A percentile compares a stretch with the other conserved stretches of the same genome.
phyloP scores from a whole-genome alignment of 2,329 filamentous ascomycete genomes.

The Mariannaea sp. region DNA sequence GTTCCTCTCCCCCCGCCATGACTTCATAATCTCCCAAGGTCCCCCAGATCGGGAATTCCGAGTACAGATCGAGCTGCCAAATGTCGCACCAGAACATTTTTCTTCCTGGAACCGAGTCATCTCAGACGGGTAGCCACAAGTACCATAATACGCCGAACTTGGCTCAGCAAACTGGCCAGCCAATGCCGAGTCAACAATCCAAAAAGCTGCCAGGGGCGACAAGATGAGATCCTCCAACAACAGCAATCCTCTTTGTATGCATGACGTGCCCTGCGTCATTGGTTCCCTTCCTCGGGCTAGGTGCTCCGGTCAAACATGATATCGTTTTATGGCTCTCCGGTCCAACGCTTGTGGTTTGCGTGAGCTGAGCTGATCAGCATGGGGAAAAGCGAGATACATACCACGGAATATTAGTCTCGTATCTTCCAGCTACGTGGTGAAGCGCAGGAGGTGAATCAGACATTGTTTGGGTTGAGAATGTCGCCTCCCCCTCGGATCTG shows the following conservation, averaged over 20 bases:
- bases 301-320: conserved; percentile 27
- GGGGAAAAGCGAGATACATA: neutral
- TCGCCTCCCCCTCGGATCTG: conserved; percentile 7
- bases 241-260: conserved; percentile 19
- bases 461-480: too few relatives aligned
- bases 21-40: conserved; percentile 32
- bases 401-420: neutral
- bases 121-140: too few relatives aligned
- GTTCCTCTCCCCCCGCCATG: conserved; percentile 19
- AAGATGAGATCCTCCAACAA: neutral
- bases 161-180: too few relatives aligned
- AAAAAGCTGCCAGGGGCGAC: too few relatives aligned
- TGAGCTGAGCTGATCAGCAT: too few relatives aligned
- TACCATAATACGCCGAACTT: too few relatives aligned
- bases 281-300: conserved; percentile 23
- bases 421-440: too few relatives aligned
- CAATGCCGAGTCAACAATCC: neutral
- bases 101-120: conserved; percentile 7
- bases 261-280: conserved; percentile 38
- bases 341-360: too few relatives aligned
- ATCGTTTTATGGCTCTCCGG: too few relatives aligned
- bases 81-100: conserved; percentile 1
- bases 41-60: conserved; percentile 29
- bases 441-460: neutral
- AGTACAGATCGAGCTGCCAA: conserved; percentile 27